phyloP scores from a whole-genome alignment of 495 filamentous ascomycete species.

The Elaphomyces granulatus region DNA sequence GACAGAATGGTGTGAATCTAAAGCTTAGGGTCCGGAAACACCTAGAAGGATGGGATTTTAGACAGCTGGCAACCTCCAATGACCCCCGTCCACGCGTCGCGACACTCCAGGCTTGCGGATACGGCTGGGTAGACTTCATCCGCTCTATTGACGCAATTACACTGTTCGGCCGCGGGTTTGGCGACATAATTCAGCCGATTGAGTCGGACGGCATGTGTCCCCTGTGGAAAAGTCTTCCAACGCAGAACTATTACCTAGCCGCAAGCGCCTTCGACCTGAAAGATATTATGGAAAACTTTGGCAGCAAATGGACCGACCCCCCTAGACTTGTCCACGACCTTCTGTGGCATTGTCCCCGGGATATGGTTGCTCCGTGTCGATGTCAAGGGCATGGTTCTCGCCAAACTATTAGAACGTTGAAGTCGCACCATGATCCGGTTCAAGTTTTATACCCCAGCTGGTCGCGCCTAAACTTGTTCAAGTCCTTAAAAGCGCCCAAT shows the following conservation, averaged over 20 bases:
- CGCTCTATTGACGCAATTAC: conserved; percentile 18
- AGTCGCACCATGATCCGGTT: too few species aligned
- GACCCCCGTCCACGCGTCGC: conserved; percentile 15
- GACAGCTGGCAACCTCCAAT: conserved; percentile 11
- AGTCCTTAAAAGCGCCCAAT: conserved; percentile 5
- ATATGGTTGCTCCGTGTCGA: conserved; percentile 3
- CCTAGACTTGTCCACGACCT: conserved; percentile 9
- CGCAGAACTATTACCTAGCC: conserved; percentile 15
- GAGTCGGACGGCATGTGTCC: conserved; percentile 4
- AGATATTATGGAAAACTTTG: conserved; percentile 10
- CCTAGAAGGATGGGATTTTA: conserved; percentile 22
- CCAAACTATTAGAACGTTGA: background rate
- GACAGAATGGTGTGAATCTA: conserved; percentile 2
- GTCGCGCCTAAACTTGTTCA: conserved; percentile 8
- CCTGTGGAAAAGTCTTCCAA: conserved; percentile 11
- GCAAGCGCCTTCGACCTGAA: conserved; percentile 10
- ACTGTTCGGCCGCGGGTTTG: conserved; percentile 24
- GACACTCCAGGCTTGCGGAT: conserved; percentile 11
- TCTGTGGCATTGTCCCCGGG: conserved; percentile 10
- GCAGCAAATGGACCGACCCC: conserved; percentile 6
- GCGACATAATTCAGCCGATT: conserved; percentile 16
- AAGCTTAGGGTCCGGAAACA: conserved; percentile 8
- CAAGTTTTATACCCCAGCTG: too few species aligned
- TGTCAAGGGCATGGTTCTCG: conserved; percentile 2
- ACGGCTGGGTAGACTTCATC: conserved; percentile 24